Conservation (phyloP, 306 rosid genomes). For the Quercus glauca region DNA sequence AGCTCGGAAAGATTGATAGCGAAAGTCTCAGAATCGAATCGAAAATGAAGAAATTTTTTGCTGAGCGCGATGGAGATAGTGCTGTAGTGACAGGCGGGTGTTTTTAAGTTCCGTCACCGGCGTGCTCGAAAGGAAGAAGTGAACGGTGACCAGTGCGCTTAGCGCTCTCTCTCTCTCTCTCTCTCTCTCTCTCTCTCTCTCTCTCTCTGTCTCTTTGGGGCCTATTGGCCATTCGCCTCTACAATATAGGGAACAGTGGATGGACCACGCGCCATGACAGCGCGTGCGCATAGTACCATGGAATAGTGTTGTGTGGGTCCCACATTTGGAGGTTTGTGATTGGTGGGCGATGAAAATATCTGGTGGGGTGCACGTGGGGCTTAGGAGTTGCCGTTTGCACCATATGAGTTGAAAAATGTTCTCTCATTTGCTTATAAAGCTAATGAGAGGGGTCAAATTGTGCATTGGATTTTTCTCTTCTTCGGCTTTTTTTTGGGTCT, state of each 20-base stretch:
- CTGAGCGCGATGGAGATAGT: conserved; percentile 18
- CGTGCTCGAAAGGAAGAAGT: conserved; percentile 13
- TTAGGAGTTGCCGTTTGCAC: neutral
- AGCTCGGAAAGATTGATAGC: conserved; percentile 17
- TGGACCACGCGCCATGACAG: conserved; percentile 27
- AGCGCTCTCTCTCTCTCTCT: neutral
- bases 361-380: conserved; percentile 35
- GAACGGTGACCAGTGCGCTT: conserved; percentile 54
- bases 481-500: neutral
- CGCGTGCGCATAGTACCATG: conserved; percentile 21
- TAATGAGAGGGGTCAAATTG: neutral
- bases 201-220: neutral
- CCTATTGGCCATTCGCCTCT: conserved; percentile 3
- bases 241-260: conserved; percentile 3
- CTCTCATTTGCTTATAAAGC: neutral
- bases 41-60: conserved; percentile 12
- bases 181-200: too few species aligned
- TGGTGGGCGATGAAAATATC: conserved; percentile 29
- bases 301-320: neutral
- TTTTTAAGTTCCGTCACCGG: conserved; percentile 60
- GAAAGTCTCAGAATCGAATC: conserved; percentile 38
- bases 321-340: conserved; percentile 1
- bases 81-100: conserved; percentile 35
- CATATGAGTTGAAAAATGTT: conserved; percentile 12
- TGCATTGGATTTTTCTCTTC: neutral